Evolutionary conservation across 306 rosid species (phyloP).

Genomic region (Vigna radiata): DNA sequence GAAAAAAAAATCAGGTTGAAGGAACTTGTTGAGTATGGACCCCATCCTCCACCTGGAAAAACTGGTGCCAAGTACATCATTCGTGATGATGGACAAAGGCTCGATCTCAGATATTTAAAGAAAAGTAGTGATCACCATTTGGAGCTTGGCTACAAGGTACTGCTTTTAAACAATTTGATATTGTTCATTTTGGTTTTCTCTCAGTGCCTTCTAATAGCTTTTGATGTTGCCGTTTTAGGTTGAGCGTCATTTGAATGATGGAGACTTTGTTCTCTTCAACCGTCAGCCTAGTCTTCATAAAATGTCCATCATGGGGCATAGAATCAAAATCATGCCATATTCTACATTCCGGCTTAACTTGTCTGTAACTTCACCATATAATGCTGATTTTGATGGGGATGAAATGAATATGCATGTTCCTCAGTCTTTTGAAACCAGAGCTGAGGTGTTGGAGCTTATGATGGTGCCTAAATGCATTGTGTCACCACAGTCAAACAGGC

Average conservation of each 20-base stretch:
- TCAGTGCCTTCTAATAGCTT: conserved; percentile 23
- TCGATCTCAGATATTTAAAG: conserved; percentile 95
- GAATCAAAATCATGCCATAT: conserved; percentile 99
- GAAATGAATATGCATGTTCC: conserved; percentile 99
- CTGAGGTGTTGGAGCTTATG: conserved; percentile 99
- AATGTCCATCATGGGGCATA: conserved; percentile 99
- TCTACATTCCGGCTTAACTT: conserved; percentile 93
- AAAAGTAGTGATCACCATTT: conserved; percentile 99
- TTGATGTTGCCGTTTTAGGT: conserved; percentile 66
- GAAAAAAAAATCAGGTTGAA: conserved; percentile 65
- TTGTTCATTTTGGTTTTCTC: conserved; percentile 16
- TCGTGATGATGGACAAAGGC: conserved; percentile 99
- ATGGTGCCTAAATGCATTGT: conserved; percentile 99
- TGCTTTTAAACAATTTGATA: conserved; percentile 5
- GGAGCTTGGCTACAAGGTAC: conserved; percentile 98
- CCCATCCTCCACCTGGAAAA: conserved; percentile 99
- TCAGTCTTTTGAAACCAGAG: conserved; percentile 98
- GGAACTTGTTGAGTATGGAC: conserved; percentile 97
- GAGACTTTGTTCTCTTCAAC: conserved; percentile 95
- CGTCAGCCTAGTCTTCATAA: conserved; percentile 99
- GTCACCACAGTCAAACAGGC: conserved; percentile 95
- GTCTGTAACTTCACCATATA: conserved; percentile 95
- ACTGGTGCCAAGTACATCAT: conserved; percentile 99
- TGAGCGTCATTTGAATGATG: conserved; percentile 98
- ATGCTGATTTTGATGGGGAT: conserved; percentile 99